These are phyloP conservation scores for Citrus australasica DNA, from an alignment of 345 rosid genomes.

Conservation along the genomic window DNA sequence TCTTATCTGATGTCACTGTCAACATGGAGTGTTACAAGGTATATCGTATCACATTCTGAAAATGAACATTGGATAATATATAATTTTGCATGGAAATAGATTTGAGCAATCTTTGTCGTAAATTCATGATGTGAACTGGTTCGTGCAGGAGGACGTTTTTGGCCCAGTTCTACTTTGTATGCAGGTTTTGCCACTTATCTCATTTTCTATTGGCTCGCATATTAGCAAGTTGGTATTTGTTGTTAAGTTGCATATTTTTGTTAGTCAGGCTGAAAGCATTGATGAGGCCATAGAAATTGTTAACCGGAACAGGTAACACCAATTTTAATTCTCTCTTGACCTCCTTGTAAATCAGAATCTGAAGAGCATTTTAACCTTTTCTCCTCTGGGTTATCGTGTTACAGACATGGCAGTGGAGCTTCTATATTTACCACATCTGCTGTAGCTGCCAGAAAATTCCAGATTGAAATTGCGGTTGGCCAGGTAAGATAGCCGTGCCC, in stretches of 20 bases:
- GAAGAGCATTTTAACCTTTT: neutral
- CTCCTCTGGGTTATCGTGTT: neutral
- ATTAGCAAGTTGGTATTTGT: neutral
- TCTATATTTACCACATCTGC: constrained; percentile 87
- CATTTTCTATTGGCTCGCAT: constrained; percentile 6
- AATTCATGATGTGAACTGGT: neutral
- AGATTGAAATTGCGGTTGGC: constrained; percentile 88
- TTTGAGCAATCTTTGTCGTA: too few relatives aligned
- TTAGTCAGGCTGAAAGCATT: constrained; percentile 66
- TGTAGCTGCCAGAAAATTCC: constrained; percentile 92
- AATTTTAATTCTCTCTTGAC: constrained; percentile 9
- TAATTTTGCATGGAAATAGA: neutral
- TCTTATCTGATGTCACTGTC: constrained; percentile 71
- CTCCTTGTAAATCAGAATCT: neutral
- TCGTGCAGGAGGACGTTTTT: constrained; percentile 87
- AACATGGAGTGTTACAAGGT: constrained; percentile 99
- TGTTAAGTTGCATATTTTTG: constrained; percentile 14
- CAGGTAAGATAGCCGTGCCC: constrained; percentile 47
- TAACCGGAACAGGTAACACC: constrained; percentile 69
- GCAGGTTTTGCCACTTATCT: constrained; percentile 43
- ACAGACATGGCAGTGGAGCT: constrained; percentile 95
- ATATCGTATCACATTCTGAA: constrained; percentile 8
- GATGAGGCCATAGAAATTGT: constrained; percentile 87
- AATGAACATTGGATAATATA: neutral
- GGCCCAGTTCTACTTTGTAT: constrained; percentile 97